These are phyloP conservation scores for Sporobolomyces pararoseus DNA, from an alignment of 768 basidiomycete species.

Conservation along the genomic window DNA sequence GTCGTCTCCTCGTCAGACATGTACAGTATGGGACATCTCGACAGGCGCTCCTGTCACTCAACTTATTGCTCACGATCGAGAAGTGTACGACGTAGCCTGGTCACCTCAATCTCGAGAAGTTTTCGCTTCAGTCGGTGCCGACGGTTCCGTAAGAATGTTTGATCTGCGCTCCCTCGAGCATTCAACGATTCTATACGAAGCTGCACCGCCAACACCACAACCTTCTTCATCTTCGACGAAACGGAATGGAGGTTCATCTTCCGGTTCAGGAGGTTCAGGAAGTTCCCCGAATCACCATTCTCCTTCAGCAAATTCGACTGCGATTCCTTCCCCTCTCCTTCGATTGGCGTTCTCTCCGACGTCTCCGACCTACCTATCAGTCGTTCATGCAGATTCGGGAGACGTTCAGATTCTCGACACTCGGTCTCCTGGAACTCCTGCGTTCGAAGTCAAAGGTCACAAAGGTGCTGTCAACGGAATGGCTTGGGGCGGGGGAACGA, in stretches of 20 bases:
- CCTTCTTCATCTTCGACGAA: constrained; percentile 33
- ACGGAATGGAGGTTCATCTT: no score
- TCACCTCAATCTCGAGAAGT: constrained; percentile 83
- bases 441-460: constrained; percentile 84
- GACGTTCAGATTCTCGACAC: constrained; percentile 93
- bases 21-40: constrained; percentile 98
- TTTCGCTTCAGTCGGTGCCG: constrained; percentile 96
- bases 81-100: constrained; percentile 99
- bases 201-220: constrained; percentile 41
- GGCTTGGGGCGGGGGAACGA: constrained; percentile 73
- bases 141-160: constrained; percentile 92
- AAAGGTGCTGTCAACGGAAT: constrained; percentile 76
- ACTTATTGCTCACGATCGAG: constrained; percentile 83
- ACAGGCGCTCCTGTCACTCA: constrained; percentile 90
- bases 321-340: constrained; percentile 64
- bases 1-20: constrained; percentile 49
- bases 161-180: constrained; percentile 94
- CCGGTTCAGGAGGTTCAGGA: constrained; percentile 55
- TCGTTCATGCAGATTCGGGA: constrained; percentile 87
- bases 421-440: constrained; percentile 91
- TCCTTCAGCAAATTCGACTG: constrained; percentile 70
- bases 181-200: constrained; percentile 94
- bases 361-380: constrained; percentile 92
- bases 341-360: constrained; percentile 86
- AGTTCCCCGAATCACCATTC: constrained; percentile 93